These are phyloP conservation scores for Curvularia sp. DNA, from an alignment of 2,329 filamentous ascomycete genomes.

Conservation along the genomic window DNA sequence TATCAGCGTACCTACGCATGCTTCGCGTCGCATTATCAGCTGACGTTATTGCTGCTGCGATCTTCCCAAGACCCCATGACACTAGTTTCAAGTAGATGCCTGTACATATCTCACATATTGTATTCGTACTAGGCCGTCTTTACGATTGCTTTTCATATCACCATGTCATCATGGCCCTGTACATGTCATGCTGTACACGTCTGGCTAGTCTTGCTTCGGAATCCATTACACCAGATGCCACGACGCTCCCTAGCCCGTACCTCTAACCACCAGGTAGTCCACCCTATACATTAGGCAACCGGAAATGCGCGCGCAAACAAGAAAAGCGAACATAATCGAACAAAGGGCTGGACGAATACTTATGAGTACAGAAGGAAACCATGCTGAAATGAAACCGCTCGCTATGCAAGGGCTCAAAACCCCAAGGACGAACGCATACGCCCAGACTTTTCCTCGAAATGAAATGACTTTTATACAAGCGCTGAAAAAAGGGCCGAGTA, in stretches of 20 bases:
- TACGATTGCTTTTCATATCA: slow-evolving; percentile 20
- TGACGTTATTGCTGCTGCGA: slow-evolving; percentile 31
- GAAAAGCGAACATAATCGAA: slow-evolving; percentile 34
- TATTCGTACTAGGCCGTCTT: slow-evolving; percentile 19
- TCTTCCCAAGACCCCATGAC: slow-evolving; percentile 8
- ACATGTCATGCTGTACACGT: slow-evolving; percentile 27
- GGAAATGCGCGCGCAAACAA: slow-evolving; percentile 35
- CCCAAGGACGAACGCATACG: slow-evolving; percentile 39
- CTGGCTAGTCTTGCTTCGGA: slow-evolving; percentile 20
- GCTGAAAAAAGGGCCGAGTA: slow-evolving; percentile 43
- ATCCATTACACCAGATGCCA: slow-evolving; percentile 31
- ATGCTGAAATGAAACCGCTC: slow-evolving; percentile 47
- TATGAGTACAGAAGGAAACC: slow-evolving; percentile 38
- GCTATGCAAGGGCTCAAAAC: slow-evolving; percentile 50
- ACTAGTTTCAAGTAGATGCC: slow-evolving; percentile 5
- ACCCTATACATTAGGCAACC: slow-evolving; percentile 39
- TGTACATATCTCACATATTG: slow-evolving; percentile 19
- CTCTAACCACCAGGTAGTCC: slow-evolving; percentile 33
- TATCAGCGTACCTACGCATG: background rate
- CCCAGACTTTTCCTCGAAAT: slow-evolving; percentile 48
- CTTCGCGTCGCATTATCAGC: slow-evolving; percentile 23
- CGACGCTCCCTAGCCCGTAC: slow-evolving; percentile 25
- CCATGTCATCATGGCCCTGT: slow-evolving; percentile 20
- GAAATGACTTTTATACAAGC: slow-evolving; percentile 50
- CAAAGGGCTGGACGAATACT: slow-evolving; percentile 35